Percentiles rank a stretch among this genome's conserved stretches.
Evolutionary conservation across 2,329 filamentous ascomycete genomes (phyloP).

Genomic region (Podosphaera leucotricha): DNA sequence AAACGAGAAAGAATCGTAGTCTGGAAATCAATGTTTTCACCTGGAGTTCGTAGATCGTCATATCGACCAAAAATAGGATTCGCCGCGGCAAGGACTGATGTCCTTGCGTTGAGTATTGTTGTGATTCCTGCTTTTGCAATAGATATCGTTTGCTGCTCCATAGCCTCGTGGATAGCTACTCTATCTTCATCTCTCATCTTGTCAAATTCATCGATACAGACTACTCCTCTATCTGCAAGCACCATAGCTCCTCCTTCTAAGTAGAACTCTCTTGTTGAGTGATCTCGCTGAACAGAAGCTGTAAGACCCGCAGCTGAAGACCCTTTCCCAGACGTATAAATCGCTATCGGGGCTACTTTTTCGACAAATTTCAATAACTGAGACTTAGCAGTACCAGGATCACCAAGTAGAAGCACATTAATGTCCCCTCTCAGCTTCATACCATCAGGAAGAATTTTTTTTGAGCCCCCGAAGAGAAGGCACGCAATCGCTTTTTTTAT

Average conservation of each 20-base stretch:
- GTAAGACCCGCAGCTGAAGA: constrained; percentile 95
- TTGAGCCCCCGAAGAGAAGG: constrained; percentile 77
- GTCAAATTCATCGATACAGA: constrained; percentile 98
- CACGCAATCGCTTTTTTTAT: constrained; percentile 97
- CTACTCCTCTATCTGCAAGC: constrained; percentile 82
- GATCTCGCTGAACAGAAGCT: constrained; percentile 84
- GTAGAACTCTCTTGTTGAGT: constrained; percentile 84
- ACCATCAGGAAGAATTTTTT: constrained; percentile 91
- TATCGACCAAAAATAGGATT: constrained; percentile 97
- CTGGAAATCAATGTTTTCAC: constrained; percentile 98
- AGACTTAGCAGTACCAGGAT: constrained; percentile 94
- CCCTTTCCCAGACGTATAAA: constrained; percentile 96
- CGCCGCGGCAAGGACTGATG: constrained; percentile 81
- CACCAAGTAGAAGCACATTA: constrained; percentile 87
- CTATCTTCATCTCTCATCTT: constrained; percentile 98
- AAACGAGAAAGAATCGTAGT: constrained; percentile 96
- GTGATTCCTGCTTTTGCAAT: constrained; percentile 98
- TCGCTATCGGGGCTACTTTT: constrained; percentile 85
- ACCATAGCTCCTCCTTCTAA: constrained; percentile 98
- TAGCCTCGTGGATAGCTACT: constrained; percentile 96
- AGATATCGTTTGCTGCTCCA: constrained; percentile 98
- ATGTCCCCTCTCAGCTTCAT: constrained; percentile 97
- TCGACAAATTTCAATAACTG: constrained; percentile 95
- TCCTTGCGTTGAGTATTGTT: constrained; percentile 87
- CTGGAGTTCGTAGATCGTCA: constrained; percentile 90